Conservation (phyloP, 2,329 filamentous ascomycete species). For the Tympanopsis confertula region DNA sequence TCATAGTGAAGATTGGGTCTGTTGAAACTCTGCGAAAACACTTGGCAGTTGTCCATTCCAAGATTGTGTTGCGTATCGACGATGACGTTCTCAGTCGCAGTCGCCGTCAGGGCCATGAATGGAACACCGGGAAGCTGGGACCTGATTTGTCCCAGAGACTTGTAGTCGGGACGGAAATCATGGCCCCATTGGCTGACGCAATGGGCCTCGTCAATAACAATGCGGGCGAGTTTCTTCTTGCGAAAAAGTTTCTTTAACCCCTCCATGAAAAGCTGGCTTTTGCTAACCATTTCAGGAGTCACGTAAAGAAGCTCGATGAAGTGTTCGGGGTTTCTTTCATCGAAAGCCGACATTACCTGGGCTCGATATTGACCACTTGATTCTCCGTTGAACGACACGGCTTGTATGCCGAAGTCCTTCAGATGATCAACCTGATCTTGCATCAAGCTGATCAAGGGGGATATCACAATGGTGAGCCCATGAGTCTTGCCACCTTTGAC, state of each 20-base stretch:
- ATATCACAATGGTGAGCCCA: constrained; percentile 90
- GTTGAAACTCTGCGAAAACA: constrained; percentile 91
- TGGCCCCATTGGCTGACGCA: constrained; percentile 99
- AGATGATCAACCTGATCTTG: constrained; percentile 89
- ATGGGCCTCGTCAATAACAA: constrained; percentile 96
- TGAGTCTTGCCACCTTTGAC: constrained; percentile 68
- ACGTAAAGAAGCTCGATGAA: constrained; percentile 83
- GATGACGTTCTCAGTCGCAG: constrained; percentile 86
- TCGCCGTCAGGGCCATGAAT: constrained; percentile 89
- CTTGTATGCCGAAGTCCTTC: constrained; percentile 62
- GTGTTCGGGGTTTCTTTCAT: constrained; percentile 56
- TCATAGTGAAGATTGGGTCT: constrained; percentile 89
- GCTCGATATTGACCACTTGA: constrained; percentile 49
- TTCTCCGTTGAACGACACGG: constrained; percentile 72
- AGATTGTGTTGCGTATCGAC: constrained; percentile 85
- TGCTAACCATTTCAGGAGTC: constrained; percentile 91
- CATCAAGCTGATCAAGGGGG: constrained; percentile 89
- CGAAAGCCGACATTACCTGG: constrained; percentile 54
- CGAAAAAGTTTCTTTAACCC: constrained; percentile 58
- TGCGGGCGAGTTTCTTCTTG: constrained; percentile 65
- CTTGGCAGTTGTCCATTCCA: constrained; percentile 65
- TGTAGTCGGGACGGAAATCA: constrained; percentile 94
- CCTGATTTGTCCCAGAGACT: constrained; percentile 67
- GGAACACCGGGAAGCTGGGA: constrained; percentile 66
- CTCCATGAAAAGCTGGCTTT: constrained; percentile 58